phyloP scores from a whole-genome alignment of 2,329 filamentous ascomycete genomes.

The Thelonectria rubi region DNA sequence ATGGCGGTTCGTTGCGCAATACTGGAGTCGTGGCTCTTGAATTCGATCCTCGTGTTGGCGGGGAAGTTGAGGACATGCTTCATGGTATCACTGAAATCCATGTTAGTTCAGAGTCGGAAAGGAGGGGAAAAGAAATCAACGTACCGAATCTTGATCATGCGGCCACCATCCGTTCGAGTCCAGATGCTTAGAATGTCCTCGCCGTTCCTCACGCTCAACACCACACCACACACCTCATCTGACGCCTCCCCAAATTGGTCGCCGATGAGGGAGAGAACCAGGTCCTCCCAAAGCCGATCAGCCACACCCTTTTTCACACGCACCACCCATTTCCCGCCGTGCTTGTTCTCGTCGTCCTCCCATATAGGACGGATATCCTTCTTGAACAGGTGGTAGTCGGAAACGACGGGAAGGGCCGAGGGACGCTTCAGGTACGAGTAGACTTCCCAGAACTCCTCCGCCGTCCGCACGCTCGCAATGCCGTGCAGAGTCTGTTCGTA shows the following conservation, averaged over 20 bases:
- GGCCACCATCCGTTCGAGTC: slow-evolving; percentile 91
- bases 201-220: slow-evolving; percentile 91
- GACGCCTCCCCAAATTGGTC: slow-evolving; percentile 93
- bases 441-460: slow-evolving; percentile 90
- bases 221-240: slow-evolving; percentile 94
- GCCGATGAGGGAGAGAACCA: slow-evolving; percentile 88
- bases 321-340: slow-evolving; percentile 97
- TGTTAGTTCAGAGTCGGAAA: slow-evolving; percentile 30
- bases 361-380: slow-evolving; percentile 96
- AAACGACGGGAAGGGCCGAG: slow-evolving; percentile 86
- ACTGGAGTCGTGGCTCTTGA: slow-evolving; percentile 95
- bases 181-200: slow-evolving; percentile 98
- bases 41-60: slow-evolving; percentile 87
- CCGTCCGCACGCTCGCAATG: slow-evolving; percentile 82
- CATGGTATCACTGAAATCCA: slow-evolving; percentile 80
- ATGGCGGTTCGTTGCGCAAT: slow-evolving; percentile 92
- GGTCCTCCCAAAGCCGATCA: slow-evolving; percentile 96
- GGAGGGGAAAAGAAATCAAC: slow-evolving; percentile 43
- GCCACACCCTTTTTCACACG: slow-evolving; percentile 96
- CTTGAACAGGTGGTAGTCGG: slow-evolving; percentile 98
- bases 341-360: slow-evolving; percentile 98
- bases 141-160: slow-evolving; percentile 95
- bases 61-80: slow-evolving; percentile 89
- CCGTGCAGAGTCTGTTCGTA: slow-evolving; percentile 97
- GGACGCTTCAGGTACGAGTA: slow-evolving; percentile 91